Percentiles rank a stretch among this genome's conserved stretches.
These are phyloP conservation scores for Cutaneotrichosporon curvatum DNA, from an alignment of 1,284 basidiomycete species.

Conservation along the genomic window DNA sequence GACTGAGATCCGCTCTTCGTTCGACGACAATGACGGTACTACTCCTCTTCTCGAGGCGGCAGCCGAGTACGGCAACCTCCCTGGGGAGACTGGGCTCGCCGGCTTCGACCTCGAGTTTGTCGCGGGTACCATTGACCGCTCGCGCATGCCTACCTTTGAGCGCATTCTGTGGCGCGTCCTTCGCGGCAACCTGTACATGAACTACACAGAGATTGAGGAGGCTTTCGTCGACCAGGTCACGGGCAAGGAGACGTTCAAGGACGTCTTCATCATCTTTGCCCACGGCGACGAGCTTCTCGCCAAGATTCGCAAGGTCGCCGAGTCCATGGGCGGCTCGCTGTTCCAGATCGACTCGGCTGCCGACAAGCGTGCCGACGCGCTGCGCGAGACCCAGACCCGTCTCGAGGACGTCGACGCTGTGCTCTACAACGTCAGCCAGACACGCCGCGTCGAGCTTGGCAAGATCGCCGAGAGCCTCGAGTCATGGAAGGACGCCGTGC, in stretches of 20 bases:
- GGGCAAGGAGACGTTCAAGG: conserved; percentile 80
- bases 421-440: conserved; percentile 81
- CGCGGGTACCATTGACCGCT: conserved; percentile 90
- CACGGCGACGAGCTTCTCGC: conserved; percentile 87
- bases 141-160: conserved; percentile 88
- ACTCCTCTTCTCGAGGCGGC: conserved; percentile 88
- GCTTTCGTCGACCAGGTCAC: conserved; percentile 82
- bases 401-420: conserved; percentile 90
- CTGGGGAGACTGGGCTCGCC: conserved; percentile 56
- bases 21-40: conserved; percentile 62
- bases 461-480: conserved; percentile 79
- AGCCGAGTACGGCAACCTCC: conserved; percentile 52
- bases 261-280: conserved; percentile 99
- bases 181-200: conserved; percentile 98
- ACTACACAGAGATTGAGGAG: conserved; percentile 89
- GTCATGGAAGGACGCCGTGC: conserved; percentile 89
- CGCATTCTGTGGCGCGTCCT: conserved; percentile 97
- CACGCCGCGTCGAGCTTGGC: conserved; percentile 74
- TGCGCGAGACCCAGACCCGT: conserved; percentile 79
- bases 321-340: conserved; percentile 94
- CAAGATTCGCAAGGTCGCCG: conserved; percentile 97
- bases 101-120: conserved; percentile 86
- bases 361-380: conserved; percentile 81
- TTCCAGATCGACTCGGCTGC: conserved; percentile 94
- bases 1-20: conserved; percentile 73